These are phyloP conservation scores for Talaromyces ruber DNA, from an alignment of 495 filamentous ascomycete species.

Conservation along the genomic window DNA sequence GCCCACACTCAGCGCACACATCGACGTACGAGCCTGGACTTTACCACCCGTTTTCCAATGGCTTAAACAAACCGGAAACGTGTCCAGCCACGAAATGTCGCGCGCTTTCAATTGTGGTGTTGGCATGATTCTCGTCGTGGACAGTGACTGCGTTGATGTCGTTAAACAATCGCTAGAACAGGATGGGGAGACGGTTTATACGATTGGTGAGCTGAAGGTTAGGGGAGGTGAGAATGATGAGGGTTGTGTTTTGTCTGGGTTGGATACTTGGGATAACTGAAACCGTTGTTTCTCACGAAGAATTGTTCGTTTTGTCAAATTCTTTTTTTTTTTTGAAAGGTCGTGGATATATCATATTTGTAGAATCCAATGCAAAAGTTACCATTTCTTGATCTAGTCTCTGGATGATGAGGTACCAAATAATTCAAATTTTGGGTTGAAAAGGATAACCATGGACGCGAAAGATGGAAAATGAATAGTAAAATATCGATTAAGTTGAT, in stretches of 20 bases:
- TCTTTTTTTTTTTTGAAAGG: conserved; percentile 4
- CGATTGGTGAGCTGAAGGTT: conserved; percentile 58
- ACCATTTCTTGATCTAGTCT: not conserved
- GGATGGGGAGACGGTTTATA: conserved; percentile 68
- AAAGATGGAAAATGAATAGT: not conserved
- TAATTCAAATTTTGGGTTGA: too few relatives aligned
- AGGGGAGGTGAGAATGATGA: conserved; percentile 40
- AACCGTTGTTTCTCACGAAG: not conserved
- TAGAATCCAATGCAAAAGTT: not conserved
- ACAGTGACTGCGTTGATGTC: conserved; percentile 41
- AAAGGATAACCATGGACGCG: too few relatives aligned
- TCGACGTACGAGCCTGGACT: conserved; percentile 65
- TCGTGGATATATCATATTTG: not conserved
- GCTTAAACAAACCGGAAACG: conserved; percentile 70
- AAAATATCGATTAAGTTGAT: conserved; percentile 2
- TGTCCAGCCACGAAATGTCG: conserved; percentile 69
- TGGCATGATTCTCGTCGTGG: conserved; percentile 84
- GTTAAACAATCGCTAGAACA: conserved; percentile 40
- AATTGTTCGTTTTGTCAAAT: conserved; percentile 3
- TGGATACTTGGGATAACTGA: conserved; percentile 60
- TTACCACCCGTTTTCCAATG: conserved; percentile 72
- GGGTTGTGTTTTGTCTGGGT: conserved; percentile 59
- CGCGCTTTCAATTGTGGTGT: conserved; percentile 91
- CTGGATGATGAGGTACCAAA: too few relatives aligned
- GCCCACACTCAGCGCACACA: conserved; percentile 57